Base-by-base conservation (phyloP, 352 stramenopile species). In the Pythium periplocum region DNA sequence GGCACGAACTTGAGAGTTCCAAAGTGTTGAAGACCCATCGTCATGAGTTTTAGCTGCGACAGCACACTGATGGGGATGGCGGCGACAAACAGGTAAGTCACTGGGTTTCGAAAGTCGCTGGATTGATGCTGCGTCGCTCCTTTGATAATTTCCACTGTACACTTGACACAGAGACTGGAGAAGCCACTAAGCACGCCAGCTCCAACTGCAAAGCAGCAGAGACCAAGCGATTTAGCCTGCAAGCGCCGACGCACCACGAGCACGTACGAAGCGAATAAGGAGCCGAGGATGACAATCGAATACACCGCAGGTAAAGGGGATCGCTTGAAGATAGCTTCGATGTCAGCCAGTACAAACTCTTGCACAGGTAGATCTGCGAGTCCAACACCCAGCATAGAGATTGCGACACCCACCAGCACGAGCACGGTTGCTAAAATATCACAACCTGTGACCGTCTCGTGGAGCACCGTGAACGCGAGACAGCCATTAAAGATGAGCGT, bases 1-100 rank as follows among this genome's bases (percentile, higher is more conserved):
- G 68, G 64, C 37, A 77, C 62, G 55, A 72, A 74, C 59, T 77
- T 77, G 61, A 77, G 62, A 33, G 68, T 71, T 10, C 68, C 68
- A 38, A 77, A 77, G 56, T 64, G 44, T 36, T 66, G 31, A 11
- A 77, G 45, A 2, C 68, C 68, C 4, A 66, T 46, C 12, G 48
- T 70, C 64, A 77, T 66, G 43, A 74, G 53, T 30, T 63, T 64
- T 48, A 77, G 64, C 42, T 77, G 68, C 26, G 52, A 64, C 11
- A 65, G 39, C 44, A 74, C 61, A 38, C 58, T 65, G 9, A 71
- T 26, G 8, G 62, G 52, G 55, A 72, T 66, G 6, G 55, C 59
- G 4, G 55, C 30, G 1, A 69, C 52, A 6, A 74, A 68, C 2
- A 69, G 9, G 31, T 68, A 71, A 0, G 64, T 36, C 0, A 65